phyloP scores from a whole-genome alignment of 176 grass and related monocot species.

The Bolboschoenus planiculmis region DNA sequence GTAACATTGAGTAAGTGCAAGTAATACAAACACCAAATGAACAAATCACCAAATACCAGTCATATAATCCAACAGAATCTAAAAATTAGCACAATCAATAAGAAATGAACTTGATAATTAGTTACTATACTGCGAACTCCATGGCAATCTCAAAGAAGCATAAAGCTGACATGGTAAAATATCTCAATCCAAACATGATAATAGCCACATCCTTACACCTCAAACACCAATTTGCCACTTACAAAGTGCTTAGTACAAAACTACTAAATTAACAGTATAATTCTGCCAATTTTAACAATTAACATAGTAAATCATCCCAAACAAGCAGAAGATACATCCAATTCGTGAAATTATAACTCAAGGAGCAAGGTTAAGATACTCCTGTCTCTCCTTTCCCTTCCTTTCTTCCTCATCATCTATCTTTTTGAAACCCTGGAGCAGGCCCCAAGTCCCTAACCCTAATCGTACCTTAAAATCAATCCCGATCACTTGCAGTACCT shows the following conservation, averaged over 20 bases:
- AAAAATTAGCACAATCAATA: not conserved
- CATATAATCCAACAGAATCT: not conserved
- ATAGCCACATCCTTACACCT: not conserved
- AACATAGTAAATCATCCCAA: constrained; percentile 7
- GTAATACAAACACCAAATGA: not conserved
- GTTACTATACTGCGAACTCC: not conserved
- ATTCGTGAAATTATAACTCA: not conserved
- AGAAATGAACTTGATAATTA: not conserved
- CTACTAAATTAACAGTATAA: not conserved
- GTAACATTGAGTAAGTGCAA: not conserved
- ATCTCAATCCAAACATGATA: not conserved
- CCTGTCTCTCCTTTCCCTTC: too few relatives aligned
- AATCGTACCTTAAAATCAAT: constrained; percentile 25
- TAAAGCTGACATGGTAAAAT: not conserved
- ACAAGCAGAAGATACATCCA: not conserved
- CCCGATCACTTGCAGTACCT: constrained; percentile 89
- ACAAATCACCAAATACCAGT: not conserved
- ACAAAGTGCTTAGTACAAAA: not conserved
- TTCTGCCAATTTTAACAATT: not conserved
- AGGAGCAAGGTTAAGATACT: too few relatives aligned
- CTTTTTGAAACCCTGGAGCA: not conserved
- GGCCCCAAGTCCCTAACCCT: constrained; percentile 27
- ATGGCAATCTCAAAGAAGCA: not conserved
- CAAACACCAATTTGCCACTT: not conserved
- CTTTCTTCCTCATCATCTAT: too few relatives aligned